A percentile compares a stretch with the other conserved stretches of the same genome.
Conservation (phyloP, 495 filamentous ascomycete species). For the Trichocladium uniseriatum region DNA sequence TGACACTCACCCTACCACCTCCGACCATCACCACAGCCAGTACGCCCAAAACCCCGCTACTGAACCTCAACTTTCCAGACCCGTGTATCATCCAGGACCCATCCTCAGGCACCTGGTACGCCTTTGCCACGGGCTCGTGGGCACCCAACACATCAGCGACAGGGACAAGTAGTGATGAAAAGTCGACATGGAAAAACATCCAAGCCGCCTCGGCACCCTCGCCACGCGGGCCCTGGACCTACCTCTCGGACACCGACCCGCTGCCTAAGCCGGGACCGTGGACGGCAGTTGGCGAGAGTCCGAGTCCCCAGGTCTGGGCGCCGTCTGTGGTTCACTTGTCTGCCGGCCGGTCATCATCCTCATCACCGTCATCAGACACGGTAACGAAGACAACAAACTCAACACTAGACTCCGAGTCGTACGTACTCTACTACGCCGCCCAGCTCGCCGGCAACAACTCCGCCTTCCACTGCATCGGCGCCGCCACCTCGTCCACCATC, state of each 20-base stretch:
- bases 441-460: conserved; percentile 25
- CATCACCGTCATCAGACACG: too few relatives aligned
- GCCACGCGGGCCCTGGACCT: conserved; percentile 23
- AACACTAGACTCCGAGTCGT: too few relatives aligned
- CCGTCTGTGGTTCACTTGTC: conserved; percentile 36
- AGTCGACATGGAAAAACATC: conserved; percentile 18
- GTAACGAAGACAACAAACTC: too few relatives aligned
- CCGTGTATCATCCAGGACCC: conserved; percentile 26
- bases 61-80: conserved; percentile 34
- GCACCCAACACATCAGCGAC: background rate
- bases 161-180: background rate
- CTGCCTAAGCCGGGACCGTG: conserved; percentile 23
- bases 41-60: conserved; percentile 6
- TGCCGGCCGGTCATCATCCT: conserved; percentile 15
- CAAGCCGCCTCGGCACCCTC: conserved; percentile 25
- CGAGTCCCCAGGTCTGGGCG: conserved; percentile 42
- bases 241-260: conserved; percentile 18
- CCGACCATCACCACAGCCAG: background rate
- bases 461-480: conserved; percentile 47
- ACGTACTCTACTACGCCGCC: conserved; percentile 54
- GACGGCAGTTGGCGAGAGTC: conserved; percentile 14
- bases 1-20: background rate
- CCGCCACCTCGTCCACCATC: conserved; percentile 33
- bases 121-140: conserved; percentile 29
- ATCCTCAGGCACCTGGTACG: conserved; percentile 25